Base-by-base conservation (phyloP, 306 rosid species). In the Crotalaria pallida region DNA sequence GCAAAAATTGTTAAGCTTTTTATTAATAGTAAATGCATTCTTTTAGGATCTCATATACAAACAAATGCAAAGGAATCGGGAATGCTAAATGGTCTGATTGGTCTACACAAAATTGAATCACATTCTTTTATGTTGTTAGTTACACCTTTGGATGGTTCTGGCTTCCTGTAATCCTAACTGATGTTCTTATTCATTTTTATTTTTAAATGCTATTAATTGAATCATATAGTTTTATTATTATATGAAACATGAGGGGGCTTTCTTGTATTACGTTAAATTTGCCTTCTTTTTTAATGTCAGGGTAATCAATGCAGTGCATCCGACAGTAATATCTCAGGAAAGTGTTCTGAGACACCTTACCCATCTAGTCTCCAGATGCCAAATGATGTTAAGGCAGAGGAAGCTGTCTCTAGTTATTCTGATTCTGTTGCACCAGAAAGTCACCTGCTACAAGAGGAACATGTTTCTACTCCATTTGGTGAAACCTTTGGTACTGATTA, bases 391-490 rank as follows among this genome's bases (percentile, higher is more conserved):
- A 71, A 59, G 50, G 51, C 57, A 19, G 79, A 71, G 68, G 79
- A 65, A 71, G 61, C 48, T 52, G 64, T 51, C 19, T 59, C 78
- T 67, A 72, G 64, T 68, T 45, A 24, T 60, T 80, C 82, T 53
- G 80, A 73, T 74, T 58, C 33, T 69, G 74, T 64, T 69, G 51
- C 73, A 33, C 58, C 21, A 58, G 58, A 40, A 64, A 48, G 50
- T 52, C 77, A 47, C 53, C 58, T 73, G 38, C 60, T 55, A 21
- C 51, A 55, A 34, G 79, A 75, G 71, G 75, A 75, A 18, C 33
- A 6, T 21, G 21, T 63, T 63, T 64, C 85, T 71, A 11, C 53
- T 69, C 29, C 59, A 13, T 58, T 1, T 56, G 12, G 29, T 67
- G 62, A 61, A 44, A 66, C 41, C 26, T 44, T 23, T 56, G 55